phyloP scores from a whole-genome alignment of 192 early-diverging fungal species.

The Thamnidium elegans region DNA sequence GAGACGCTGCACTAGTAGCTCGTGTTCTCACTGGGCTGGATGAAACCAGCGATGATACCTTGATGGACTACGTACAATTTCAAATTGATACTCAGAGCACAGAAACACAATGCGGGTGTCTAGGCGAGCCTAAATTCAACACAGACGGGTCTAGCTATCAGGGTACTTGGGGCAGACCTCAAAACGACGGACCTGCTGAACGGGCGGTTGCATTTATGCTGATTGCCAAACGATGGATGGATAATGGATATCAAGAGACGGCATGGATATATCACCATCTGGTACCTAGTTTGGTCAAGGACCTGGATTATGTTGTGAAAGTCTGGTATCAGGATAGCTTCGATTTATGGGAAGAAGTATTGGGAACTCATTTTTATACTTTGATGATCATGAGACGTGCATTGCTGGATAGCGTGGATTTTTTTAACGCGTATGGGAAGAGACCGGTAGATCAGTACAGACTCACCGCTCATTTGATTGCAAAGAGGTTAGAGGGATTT shows the following conservation, averaged over 20 bases:
- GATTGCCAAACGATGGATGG: slow-evolving; percentile 31
- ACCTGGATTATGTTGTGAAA: slow-evolving; percentile 60
- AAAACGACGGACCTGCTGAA: slow-evolving; percentile 68
- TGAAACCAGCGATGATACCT: slow-evolving; percentile 25
- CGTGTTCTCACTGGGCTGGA: neutral
- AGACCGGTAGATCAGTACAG: neutral
- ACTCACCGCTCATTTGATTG: neutral
- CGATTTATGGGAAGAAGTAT: slow-evolving; percentile 82
- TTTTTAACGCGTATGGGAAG: neutral
- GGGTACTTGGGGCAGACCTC: slow-evolving; percentile 60
- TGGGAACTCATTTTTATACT: slow-evolving; percentile 71
- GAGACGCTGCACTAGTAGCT: slow-evolving; percentile 42
- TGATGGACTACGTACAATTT: slow-evolving; percentile 39
- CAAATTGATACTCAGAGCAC: slow-evolving; percentile 23
- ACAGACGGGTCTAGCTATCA: slow-evolving; percentile 50
- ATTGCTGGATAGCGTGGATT: slow-evolving; percentile 50
- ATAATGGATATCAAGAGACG: neutral
- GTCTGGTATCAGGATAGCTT: slow-evolving; percentile 43
- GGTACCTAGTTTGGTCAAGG: slow-evolving; percentile 17
- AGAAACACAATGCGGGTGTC: slow-evolving; percentile 30
- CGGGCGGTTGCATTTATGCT: slow-evolving; percentile 41
- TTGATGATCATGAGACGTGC: slow-evolving; percentile 58
- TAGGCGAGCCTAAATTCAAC: slow-evolving; percentile 69
- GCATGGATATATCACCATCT: slow-evolving; percentile 27
- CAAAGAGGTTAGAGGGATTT: slow-evolving; percentile 34